phyloP scores from a whole-genome alignment of 345 rosid species.

The Citrus glauca region DNA sequence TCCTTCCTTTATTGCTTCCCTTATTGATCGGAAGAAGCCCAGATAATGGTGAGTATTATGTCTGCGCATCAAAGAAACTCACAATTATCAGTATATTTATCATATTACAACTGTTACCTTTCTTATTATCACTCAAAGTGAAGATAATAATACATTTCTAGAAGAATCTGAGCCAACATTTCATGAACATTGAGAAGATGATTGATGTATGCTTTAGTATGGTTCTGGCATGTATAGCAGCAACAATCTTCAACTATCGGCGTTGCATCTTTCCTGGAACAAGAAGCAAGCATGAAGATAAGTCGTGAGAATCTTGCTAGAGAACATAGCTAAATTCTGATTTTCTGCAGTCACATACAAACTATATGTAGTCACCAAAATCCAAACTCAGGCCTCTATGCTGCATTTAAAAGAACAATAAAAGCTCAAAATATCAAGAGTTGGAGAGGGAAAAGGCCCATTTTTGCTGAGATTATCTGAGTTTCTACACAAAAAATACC shows the following conservation, averaged over 20 bases:
- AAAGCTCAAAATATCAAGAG: background rate
- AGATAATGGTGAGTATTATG: constrained; percentile 75
- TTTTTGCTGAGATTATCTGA: background rate
- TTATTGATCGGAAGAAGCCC: constrained; percentile 50
- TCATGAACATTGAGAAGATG: constrained; percentile 76
- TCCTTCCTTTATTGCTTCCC: constrained; percentile 57
- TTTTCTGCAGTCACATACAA: background rate
- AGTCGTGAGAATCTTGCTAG: background rate
- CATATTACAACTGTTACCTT: background rate
- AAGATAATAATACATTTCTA: constrained; percentile 49
- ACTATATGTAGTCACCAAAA: background rate
- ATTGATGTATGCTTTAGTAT: constrained; percentile 69
- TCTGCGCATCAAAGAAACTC: constrained; percentile 32
- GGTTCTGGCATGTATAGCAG: constrained; percentile 75
- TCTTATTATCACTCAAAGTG: background rate
- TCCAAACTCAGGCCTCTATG: background rate
- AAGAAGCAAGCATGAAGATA: background rate
- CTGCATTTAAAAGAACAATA: background rate
- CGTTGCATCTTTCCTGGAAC: constrained; percentile 54
- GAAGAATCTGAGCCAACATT: constrained; percentile 73
- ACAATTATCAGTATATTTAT: background rate
- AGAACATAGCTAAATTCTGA: background rate
- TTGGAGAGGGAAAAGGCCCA: background rate
- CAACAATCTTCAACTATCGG: constrained; percentile 50
- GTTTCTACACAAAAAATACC: background rate